Conservation (phyloP, 2,329 filamentous ascomycete species). For the Penicillium sp. region DNA sequence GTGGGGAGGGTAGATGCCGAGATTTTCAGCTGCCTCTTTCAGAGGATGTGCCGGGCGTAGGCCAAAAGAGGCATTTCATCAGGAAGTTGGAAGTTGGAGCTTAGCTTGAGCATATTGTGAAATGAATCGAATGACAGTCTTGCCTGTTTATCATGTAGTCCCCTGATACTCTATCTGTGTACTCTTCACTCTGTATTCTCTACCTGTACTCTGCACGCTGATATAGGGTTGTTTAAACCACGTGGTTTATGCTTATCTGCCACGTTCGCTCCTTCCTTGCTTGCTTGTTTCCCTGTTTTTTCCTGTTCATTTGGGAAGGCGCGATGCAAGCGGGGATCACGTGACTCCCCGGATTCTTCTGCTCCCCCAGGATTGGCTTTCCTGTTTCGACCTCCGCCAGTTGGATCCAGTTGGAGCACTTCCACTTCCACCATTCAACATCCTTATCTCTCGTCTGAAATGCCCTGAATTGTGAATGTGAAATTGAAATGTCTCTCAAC, state of each 20-base stretch:
- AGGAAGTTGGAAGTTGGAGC: neutral
- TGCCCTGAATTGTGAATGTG: too few relatives aligned
- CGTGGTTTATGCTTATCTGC: neutral
- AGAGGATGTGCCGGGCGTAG: constrained; percentile 7
- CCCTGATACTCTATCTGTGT: too few relatives aligned
- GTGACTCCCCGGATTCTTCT: constrained; percentile 2
- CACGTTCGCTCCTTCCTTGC: neutral
- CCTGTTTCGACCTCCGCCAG: neutral
- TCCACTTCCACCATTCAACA: too few relatives aligned
- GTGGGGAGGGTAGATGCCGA: constrained; percentile 17
- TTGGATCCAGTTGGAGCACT: too few relatives aligned
- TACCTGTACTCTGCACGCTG: too few relatives aligned
- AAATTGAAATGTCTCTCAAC: constrained; percentile 44
- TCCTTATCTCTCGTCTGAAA: neutral
- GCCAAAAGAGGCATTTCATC: neutral
- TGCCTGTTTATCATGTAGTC: too few relatives aligned
- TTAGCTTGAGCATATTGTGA: too few relatives aligned
- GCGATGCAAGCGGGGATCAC: neutral
- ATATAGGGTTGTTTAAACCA: too few relatives aligned
- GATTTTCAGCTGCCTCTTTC: constrained; percentile 19
- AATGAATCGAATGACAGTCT: too few relatives aligned
- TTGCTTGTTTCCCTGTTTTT: neutral
- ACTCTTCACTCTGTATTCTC: too few relatives aligned
- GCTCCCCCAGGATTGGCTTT: too few relatives aligned
- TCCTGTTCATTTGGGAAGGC: constrained; percentile 3